Conservation (phyloP, 345 rosid genomes). For the Triadica sebifera region DNA sequence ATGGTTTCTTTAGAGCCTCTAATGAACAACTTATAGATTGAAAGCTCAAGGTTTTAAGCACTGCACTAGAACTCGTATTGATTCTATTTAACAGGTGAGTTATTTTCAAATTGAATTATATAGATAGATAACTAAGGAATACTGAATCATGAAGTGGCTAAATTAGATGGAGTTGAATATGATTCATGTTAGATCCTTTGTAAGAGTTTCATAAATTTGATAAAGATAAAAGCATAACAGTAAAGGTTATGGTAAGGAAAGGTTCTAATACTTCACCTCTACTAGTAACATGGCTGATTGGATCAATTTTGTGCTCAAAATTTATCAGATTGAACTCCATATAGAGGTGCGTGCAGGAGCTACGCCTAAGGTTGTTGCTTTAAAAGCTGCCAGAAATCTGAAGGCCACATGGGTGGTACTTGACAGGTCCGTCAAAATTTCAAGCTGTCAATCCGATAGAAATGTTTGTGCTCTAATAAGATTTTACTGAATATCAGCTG, state of each 20-base stretch:
- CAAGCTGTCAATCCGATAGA: background rate
- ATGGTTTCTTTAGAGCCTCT: no score
- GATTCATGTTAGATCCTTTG: background rate
- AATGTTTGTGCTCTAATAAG: no score
- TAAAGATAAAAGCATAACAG: no score
- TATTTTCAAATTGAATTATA: no score
- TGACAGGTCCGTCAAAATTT: conserved; percentile 43
- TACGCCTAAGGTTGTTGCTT: conserved; percentile 33
- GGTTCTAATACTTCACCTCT: background rate
- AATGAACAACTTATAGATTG: no score
- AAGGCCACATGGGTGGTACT: conserved; percentile 55
- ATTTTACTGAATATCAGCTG: no score
- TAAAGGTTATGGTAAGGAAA: no score
- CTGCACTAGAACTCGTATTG: no score
- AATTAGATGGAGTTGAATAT: background rate
- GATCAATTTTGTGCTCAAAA: conserved; percentile 4
- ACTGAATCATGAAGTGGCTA: background rate
- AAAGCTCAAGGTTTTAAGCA: no score
- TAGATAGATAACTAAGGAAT: background rate
- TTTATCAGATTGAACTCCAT: conserved; percentile 40
- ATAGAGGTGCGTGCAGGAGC: conserved; percentile 43
- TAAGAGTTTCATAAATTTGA: background rate
- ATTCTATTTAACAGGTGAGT: no score
- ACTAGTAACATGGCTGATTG: background rate
- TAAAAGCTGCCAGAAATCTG: conserved; percentile 35